phyloP scores from a whole-genome alignment of 108 stramenopile species.

The Fragilariopsis cylindrus region DNA sequence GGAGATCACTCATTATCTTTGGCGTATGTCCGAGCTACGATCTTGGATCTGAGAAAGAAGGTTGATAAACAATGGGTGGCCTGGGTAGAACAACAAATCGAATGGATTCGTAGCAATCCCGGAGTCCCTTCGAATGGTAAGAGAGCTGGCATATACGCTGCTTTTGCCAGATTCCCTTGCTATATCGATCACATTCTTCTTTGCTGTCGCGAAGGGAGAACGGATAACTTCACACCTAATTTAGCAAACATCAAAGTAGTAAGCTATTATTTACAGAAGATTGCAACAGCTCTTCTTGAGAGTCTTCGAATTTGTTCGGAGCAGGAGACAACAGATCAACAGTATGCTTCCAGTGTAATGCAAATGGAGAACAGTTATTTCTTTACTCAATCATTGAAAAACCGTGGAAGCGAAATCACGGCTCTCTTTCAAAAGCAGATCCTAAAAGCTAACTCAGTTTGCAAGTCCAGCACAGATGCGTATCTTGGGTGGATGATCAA shows the following conservation, averaged over 20 bases:
- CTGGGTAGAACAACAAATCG: conserved; percentile 87
- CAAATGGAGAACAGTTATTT: conserved; percentile 89
- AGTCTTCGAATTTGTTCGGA: conserved; percentile 75
- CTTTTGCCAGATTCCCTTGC: conserved; percentile 75
- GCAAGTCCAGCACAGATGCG: conserved; percentile 87
- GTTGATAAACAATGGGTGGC: conserved; percentile 88
- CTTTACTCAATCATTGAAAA: conserved; percentile 81
- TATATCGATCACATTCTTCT: conserved; percentile 84
- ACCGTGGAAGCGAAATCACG: conserved; percentile 64
- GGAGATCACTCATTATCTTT: conserved; percentile 87
- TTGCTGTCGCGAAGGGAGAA: conserved; percentile 74
- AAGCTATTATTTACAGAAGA: conserved; percentile 82
- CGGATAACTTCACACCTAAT: conserved; percentile 71
- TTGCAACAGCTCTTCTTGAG: conserved; percentile 83
- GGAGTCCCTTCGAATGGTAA: conserved; percentile 87
- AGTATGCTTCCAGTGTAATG: conserved; percentile 87
- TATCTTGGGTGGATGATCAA: conserved; percentile 93
- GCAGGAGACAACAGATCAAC: conserved; percentile 81
- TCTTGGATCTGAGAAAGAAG: conserved; percentile 79
- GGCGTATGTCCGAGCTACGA: conserved; percentile 86
- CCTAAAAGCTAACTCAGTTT: conserved; percentile 74
- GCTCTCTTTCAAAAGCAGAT: conserved; percentile 81
- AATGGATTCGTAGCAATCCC: conserved; percentile 80
- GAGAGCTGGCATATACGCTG: conserved; percentile 81
- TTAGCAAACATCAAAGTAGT: conserved; percentile 85